Evolutionary conservation across 495 filamentous ascomycete genomes (phyloP), one percentile per base, ranked within the genome.

Genomic region (Penicillium turbatum): DNA sequence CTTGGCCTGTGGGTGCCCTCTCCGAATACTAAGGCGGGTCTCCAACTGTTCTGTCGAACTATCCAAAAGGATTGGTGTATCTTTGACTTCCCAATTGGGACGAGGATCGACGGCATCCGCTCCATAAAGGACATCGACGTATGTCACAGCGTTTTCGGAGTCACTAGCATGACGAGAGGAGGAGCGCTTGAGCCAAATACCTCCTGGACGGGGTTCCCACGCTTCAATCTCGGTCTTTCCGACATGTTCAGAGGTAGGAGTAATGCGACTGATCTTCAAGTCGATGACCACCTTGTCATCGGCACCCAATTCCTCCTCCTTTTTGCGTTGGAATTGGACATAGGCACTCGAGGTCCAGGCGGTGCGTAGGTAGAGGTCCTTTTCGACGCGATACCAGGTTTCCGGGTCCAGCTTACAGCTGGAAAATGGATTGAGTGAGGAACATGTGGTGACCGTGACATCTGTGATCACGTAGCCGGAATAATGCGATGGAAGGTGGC

Each of bases 31-130:
- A 21, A 98, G 68, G 38, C 89, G 83, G 16, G 87, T 80, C 51
- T 82, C 80, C 40, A 85, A 82, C 11, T 74, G 67, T 37, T 87
- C 83, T 11, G 79, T 79, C 39, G 75, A 73, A 11, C 70, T 76
- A 58, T 87, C 80, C 54, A 96, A 70, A 42, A 89, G 66, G 51
- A 95, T 71, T 11, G 86, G 76, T 12, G 82, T 86, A 40, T 86
- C 83, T 42, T 79, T 80, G 24, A 96, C 77, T 56, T 84, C 73
- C 93, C 93, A 98, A 15, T 86, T 86, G 6, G 80, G 74, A 36
- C 93, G 81, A 10, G 89, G 90, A 63, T 98, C 93, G 6, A 92
- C 89, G 6, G 91, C 93, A 70, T 97, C 93, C 3, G 90, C 84
- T 21, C 93, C 93, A 65, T 96, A 98, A 2, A 98, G 76, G 1